A percentile compares a stretch with the other conserved stretches of the same genome.
These are phyloP conservation scores for Cercospora sojina DNA, from an alignment of 2,329 filamentous ascomycete species.

Conservation along the genomic window DNA sequence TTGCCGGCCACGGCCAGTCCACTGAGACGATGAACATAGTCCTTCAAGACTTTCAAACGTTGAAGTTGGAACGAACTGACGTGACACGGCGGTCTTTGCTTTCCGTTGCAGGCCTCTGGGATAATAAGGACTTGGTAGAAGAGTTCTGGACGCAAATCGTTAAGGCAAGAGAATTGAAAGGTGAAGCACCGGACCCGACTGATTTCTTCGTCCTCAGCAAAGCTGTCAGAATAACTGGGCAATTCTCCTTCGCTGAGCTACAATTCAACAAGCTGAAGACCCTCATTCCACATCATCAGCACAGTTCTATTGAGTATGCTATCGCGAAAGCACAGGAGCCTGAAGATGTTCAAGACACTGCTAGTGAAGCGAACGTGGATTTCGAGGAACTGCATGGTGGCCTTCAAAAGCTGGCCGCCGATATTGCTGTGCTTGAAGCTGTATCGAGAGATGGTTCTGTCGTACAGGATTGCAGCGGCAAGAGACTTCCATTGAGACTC, in stretches of 20 bases:
- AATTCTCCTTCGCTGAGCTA: constrained; percentile 26
- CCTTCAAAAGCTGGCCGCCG: constrained; percentile 25
- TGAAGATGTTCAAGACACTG: neutral
- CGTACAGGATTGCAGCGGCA: constrained; percentile 39
- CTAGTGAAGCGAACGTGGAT: neutral
- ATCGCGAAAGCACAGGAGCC: constrained; percentile 12
- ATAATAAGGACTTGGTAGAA: constrained; percentile 32
- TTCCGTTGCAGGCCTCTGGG: constrained; percentile 36
- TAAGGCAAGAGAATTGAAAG: constrained; percentile 13
- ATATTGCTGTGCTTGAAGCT: constrained; percentile 30
- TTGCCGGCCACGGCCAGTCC: constrained; percentile 36
- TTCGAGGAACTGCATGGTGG: constrained; percentile 14
- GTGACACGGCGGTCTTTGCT: constrained; percentile 40
- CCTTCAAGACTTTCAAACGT: constrained; percentile 33
- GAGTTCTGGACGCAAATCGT: constrained; percentile 37
- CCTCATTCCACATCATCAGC: constrained; percentile 11
- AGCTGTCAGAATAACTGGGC: constrained; percentile 24
- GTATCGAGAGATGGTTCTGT: constrained; percentile 20
- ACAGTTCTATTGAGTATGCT: constrained; percentile 12
- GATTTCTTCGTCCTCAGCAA: constrained; percentile 35
- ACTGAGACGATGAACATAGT: constrained; percentile 34
- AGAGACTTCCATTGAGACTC: constrained; percentile 42
- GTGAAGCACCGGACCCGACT: constrained; percentile 22
- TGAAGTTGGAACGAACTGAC: constrained; percentile 33
- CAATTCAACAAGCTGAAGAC: constrained; percentile 22